These are phyloP conservation scores for Coniella vitis DNA, from an alignment of 2,329 filamentous ascomycete genomes.

Conservation along the genomic window DNA sequence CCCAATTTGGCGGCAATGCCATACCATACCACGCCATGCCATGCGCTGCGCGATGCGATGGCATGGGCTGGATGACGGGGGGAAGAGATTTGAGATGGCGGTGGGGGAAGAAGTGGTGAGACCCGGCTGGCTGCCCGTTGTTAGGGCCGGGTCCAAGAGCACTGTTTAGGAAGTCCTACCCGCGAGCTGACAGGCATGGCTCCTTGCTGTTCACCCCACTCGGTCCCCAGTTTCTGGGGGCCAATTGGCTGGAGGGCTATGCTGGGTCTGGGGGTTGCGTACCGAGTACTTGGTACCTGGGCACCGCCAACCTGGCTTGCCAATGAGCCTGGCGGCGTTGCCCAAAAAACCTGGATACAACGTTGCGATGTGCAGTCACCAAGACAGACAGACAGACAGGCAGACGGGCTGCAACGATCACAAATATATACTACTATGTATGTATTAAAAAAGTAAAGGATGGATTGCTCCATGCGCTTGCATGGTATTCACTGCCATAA, in stretches of 20 bases:
- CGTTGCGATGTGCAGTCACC: too few relatives aligned
- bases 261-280: too few relatives aligned
- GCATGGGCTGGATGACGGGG: not conserved
- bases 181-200: not conserved
- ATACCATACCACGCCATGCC: not conserved
- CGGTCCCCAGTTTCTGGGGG: not conserved
- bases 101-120: not conserved
- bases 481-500: too few relatives aligned
- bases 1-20: not conserved
- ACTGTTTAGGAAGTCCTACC: slow-evolving; percentile 1
- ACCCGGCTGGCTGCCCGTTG: not conserved
- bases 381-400: too few relatives aligned
- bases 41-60: not conserved
- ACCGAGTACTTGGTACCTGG: too few relatives aligned
- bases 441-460: too few relatives aligned
- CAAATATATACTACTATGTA: too few relatives aligned
- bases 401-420: too few relatives aligned
- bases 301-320: too few relatives aligned
- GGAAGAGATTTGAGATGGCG: not conserved
- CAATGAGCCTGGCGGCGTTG: too few relatives aligned
- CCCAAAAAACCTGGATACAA: too few relatives aligned
- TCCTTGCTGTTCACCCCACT: not conserved
- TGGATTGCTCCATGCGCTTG: too few relatives aligned
- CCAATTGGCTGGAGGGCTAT: not conserved
- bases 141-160: not conserved